Percentiles rank a stretch among this genome's conserved stretches.
Evolutionary conservation across 1,284 basidiomycete genomes (phyloP).

Genomic region (Laetiporus sulphureus): DNA sequence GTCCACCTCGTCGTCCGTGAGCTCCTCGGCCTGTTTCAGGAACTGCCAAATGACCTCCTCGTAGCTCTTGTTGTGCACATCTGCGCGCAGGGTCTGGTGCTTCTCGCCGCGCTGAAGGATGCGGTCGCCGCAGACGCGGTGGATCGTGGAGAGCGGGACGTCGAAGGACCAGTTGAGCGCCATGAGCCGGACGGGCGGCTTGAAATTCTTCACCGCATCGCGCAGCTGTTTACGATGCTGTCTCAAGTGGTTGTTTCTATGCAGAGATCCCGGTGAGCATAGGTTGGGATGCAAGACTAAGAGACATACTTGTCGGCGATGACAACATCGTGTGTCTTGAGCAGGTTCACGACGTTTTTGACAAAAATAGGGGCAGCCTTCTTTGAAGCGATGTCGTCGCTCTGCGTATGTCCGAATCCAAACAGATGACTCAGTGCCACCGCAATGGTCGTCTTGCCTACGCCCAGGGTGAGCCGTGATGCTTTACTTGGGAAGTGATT

Average conservation of each 20-base stretch:
- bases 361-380: slow-evolving; percentile 76
- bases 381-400: slow-evolving; percentile 83
- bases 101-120: slow-evolving; percentile 70
- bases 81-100: slow-evolving; percentile 76
- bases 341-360: slow-evolving; percentile 60
- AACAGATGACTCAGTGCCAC: slow-evolving; percentile 79
- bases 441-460: slow-evolving; percentile 86
- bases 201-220: slow-evolving; percentile 36
- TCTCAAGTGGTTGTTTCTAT: slow-evolving; percentile 81
- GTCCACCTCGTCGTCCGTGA: slow-evolving; percentile 61
- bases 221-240: slow-evolving; percentile 72
- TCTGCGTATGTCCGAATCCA: slow-evolving; percentile 84
- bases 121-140: slow-evolving; percentile 74
- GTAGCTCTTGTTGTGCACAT: slow-evolving; percentile 47
- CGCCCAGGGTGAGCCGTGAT: not conserved
- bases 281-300: not conserved
- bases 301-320: slow-evolving; percentile 79
- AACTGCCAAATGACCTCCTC: slow-evolving; percentile 83
- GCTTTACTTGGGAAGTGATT: no score
- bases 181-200: slow-evolving; percentile 60
- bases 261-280: not conserved
- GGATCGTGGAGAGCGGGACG: slow-evolving; percentile 45
- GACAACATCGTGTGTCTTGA: slow-evolving; percentile 68
- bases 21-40: slow-evolving; percentile 59
- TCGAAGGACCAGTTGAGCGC: slow-evolving; percentile 75